Base-by-base conservation (phyloP, 805 yeast genomes). In the Wickerhamomyces hampshirensis region DNA sequence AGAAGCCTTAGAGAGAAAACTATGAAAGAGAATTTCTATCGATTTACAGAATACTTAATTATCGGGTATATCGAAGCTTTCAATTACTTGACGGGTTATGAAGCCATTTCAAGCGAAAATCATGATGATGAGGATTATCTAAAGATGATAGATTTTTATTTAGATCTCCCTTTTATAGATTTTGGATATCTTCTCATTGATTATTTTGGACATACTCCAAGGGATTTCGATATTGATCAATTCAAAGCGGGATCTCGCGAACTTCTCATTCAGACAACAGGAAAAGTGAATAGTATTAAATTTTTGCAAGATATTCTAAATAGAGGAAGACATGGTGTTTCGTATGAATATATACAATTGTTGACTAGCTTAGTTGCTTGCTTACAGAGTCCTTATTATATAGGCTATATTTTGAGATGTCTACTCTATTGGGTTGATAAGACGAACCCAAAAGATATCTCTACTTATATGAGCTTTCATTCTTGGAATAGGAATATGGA, bases 391-490 rank as follows among this genome's bases (percentile, higher is more conserved):
- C 35, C 43, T 17, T 36, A 29, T 21, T 27, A 36, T 12, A 29
- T 28, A 18, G 29, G 19, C 12, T 36, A 19, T 18, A 17, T 39
- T 15, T 27, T 39, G 18, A 35, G 46, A 34, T 16, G 28, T 7
- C 26, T 42, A 5, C 18, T 42, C 12, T 42, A 26, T 30, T 42
- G 40, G 40, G 42, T 31, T 16, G 40, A 39, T 29, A 32, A 23
- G n/a, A n/a, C n/a, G n/a, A n/a, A n/a, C n/a, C n/a, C n/a, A n/a
- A n/a, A n/a, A n/a, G n/a, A n/a, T n/a, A n/a, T n/a, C n/a, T n/a
- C n/a, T n/a, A n/a, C n/a, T n/a, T n/a, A n/a, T n/a, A n/a, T n/a
- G n/a, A n/a, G n/a, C n/a, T n/a, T n/a, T n/a, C n/a, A n/a, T n/a
- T n/a, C n/a, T n/a, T n/a, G n/a, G n/a, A n/a, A n/a, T n/a, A n/a